Conservation (phyloP, 2,329 filamentous ascomycete species). For the Coniochaeta ligniaria region DNA sequence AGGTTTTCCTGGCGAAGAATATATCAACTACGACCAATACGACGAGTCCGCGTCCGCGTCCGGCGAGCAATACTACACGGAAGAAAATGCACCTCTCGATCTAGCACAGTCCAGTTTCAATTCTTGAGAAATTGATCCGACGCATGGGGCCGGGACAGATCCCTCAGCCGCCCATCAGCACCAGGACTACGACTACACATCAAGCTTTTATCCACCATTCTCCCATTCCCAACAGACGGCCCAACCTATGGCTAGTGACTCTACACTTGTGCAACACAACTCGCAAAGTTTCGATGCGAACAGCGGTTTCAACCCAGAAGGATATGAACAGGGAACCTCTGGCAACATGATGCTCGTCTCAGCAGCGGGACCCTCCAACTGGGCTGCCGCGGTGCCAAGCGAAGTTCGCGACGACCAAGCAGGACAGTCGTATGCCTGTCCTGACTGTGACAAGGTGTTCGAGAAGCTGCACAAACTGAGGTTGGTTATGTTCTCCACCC, state of each 20-base stretch:
- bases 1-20: not conserved
- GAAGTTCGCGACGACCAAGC: not conserved
- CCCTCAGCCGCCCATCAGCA: not conserved
- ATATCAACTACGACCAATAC: not conserved
- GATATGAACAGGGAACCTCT: not conserved
- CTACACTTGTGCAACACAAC: not conserved
- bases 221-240: not conserved
- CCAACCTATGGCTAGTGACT: not conserved
- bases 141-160: not conserved
- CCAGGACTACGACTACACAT: not conserved
- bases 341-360: not conserved
- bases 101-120: not conserved
- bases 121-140: not conserved
- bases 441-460: not conserved
- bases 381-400: not conserved
- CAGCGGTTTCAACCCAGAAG: not conserved
- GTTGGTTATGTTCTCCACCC: not conserved
- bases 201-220: not conserved
- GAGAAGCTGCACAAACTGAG: not conserved
- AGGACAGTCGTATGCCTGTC: not conserved
- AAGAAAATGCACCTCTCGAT: not conserved
- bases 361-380: not conserved
- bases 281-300: not conserved
- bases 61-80: not conserved
- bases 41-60: not conserved